Base-by-base conservation (phyloP, 208 protist genomes). In the Wallacemonas collosoma region DNA sequence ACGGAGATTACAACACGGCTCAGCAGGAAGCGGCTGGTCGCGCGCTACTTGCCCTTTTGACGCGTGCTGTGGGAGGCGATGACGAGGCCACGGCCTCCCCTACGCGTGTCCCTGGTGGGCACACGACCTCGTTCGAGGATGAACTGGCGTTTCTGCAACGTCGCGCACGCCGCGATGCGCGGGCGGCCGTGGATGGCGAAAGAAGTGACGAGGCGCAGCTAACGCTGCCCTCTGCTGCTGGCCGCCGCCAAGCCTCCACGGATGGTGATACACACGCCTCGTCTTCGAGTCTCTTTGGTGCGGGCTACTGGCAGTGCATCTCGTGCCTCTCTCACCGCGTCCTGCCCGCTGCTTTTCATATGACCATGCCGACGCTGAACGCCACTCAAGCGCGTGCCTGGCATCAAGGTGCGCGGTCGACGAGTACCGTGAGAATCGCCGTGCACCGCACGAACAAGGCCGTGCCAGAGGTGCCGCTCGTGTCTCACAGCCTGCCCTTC, bases 361-460 rank as follows among this genome's bases (percentile, higher is more conserved):
- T 77, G 76, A 83, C 68, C 0, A 68, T 81, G 73, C 83, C 83
- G n/a, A 88, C 72, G 41, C 79, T 79, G 47, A 74, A 88, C 63
- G 67, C 54, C 2, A 70, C 40, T 3, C 79, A 82, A n/a, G 72
- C 75, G 40, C 41, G 9, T 3, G 60, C 61, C 60, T 88, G 83
- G 83, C 43, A 35, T 26, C 57, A 6, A 26, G 26, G 26, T 26
- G 26, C 26, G 26, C 26, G 26, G 26, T 26, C 26, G 26, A 26
- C 26, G 26, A 26, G 12, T 45, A 73, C 8, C 4, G 7, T n/a
- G 45, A 1, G 75, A 74, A 1, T 1, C 45, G 8, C 45, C 45
- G 45, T 12, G 45, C 45, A 6, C 45, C 45, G 45, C 45, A 64
- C 12, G 15, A 56, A 15, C 26, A 26, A 55, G 12, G 7, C 9